phyloP scores from a whole-genome alignment of 225 moss, liverwort and hornwort species.

The Thuidium tamariscinum region DNA sequence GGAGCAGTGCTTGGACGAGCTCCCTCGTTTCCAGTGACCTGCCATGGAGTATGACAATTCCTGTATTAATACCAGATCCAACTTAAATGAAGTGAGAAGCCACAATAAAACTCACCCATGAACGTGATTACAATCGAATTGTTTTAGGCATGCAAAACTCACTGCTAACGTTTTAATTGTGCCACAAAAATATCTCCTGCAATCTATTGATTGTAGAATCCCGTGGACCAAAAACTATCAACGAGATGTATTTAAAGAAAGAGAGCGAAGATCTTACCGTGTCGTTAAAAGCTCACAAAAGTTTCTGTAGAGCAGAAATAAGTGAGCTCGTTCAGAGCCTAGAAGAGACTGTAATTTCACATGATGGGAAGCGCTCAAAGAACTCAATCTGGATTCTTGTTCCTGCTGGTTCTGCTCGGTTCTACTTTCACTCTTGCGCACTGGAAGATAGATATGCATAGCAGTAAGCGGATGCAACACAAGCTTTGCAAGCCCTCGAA shows the following conservation, averaged over 20 bases:
- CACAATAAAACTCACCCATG: neutral
- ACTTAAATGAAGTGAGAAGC: neutral
- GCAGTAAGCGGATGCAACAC: constrained; percentile 44
- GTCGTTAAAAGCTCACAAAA: constrained; percentile 47
- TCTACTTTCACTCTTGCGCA: constrained; percentile 9
- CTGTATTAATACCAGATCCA: neutral
- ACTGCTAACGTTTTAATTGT: neutral
- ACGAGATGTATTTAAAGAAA: neutral
- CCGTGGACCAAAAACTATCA: neutral
- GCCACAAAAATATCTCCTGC: neutral
- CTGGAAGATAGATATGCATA: constrained; percentile 9
- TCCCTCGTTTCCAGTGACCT: constrained; percentile 21
- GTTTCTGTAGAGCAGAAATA: constrained; percentile 39
- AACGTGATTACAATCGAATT: neutral
- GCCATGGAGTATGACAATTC: neutral
- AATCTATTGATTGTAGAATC: neutral
- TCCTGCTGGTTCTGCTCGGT: constrained; percentile 3
- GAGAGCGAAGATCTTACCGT: constrained; percentile 17
- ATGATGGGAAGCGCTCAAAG: neutral
- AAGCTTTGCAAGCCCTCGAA: constrained; percentile 35
- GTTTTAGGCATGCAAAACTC: neutral
- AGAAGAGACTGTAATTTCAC: constrained; percentile 8
- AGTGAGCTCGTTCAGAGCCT: constrained; percentile 35
- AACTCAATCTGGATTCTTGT: neutral
- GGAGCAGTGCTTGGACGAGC: constrained; percentile 35